Evolutionary conservation across 129 eudicot species (phyloP).

Genomic region (Pittosporum tobira): DNA sequence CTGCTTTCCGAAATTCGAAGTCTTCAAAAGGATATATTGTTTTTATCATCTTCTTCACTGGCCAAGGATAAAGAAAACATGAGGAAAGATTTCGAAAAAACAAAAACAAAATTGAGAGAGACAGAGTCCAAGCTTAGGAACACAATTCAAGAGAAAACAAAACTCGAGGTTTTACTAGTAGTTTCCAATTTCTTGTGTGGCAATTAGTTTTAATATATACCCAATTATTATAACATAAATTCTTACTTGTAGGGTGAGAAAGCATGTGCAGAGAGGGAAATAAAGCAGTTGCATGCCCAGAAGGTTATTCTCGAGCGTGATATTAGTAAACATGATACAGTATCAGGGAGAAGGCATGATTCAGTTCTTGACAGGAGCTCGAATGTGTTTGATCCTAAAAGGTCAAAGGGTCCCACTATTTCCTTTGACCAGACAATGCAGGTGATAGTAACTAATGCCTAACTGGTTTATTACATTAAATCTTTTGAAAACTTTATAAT

Average conservation of each 20-base stretch:
- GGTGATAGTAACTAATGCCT: slow-evolving; percentile 40
- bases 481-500: no score
- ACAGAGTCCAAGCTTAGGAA: slow-evolving; percentile 75
- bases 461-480: slow-evolving; percentile 6
- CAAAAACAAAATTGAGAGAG: slow-evolving; percentile 78
- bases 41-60: slow-evolving; percentile 58
- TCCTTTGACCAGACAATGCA: slow-evolving; percentile 44
- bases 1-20: slow-evolving; percentile 40
- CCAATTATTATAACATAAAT: slow-evolving; percentile 2
- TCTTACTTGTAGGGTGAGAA: slow-evolving; percentile 64
- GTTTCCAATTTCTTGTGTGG: not conserved
- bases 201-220: slow-evolving; percentile 6
- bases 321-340: slow-evolving; percentile 51
- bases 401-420: slow-evolving; percentile 35
- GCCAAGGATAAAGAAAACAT: slow-evolving; percentile 76
- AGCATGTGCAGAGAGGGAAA: slow-evolving; percentile 81
- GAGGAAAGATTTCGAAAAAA: slow-evolving; percentile 92
- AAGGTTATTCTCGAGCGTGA: slow-evolving; percentile 81
- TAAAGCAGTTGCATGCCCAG: slow-evolving; percentile 62
- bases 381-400: slow-evolving; percentile 50
- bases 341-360: slow-evolving; percentile 77
- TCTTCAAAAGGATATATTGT: slow-evolving; percentile 52
- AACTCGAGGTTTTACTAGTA: slow-evolving; percentile 65
- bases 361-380: slow-evolving; percentile 67
- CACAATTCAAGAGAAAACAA: slow-evolving; percentile 83